phyloP scores from a whole-genome alignment of 257 asterid genomes.

The Fraxinus quadrangulata region DNA sequence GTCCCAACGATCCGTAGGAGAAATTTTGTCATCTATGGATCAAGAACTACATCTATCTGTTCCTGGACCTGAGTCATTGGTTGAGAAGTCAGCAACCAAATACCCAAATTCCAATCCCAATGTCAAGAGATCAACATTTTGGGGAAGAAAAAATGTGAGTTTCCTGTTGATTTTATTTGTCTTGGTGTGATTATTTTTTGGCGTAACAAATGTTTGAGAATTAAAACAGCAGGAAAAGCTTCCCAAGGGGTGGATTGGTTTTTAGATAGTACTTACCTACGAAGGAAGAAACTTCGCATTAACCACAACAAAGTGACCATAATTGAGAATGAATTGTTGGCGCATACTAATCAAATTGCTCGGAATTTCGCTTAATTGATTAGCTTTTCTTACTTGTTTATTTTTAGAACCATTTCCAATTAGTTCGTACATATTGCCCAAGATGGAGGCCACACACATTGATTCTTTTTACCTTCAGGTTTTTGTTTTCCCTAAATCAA shows the following conservation, averaged over 20 bases:
- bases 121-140: conserved; percentile 68
- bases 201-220: conserved; percentile 12
- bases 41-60: conserved; percentile 61
- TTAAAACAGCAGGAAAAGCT: conserved; percentile 4
- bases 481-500: background rate
- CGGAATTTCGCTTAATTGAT: conserved; percentile 1
- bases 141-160: conserved; percentile 89
- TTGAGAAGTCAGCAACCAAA: conserved; percentile 55
- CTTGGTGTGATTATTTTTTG: background rate
- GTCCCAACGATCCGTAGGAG: conserved; percentile 75
- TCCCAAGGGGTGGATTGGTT: conserved; percentile 2
- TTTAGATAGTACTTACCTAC: conserved; percentile 20
- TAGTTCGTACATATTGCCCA: background rate
- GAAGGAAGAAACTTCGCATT: conserved; percentile 9
- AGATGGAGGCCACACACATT: too few species aligned
- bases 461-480: too few species aligned
- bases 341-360: conserved; percentile 18
- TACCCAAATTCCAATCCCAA: conserved; percentile 49
- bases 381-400: conserved; percentile 2
- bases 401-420: conserved; percentile 2
- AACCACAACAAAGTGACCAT: conserved; percentile 6
- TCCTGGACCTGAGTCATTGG: conserved; percentile 51
- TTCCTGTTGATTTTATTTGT: conserved; percentile 13
- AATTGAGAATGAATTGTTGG: conserved; percentile 2
- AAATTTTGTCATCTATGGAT: conserved; percentile 72